These are phyloP conservation scores for Colletotrichum sp. DNA, from an alignment of 2,329 filamentous ascomycete species.

Conservation along the genomic window DNA sequence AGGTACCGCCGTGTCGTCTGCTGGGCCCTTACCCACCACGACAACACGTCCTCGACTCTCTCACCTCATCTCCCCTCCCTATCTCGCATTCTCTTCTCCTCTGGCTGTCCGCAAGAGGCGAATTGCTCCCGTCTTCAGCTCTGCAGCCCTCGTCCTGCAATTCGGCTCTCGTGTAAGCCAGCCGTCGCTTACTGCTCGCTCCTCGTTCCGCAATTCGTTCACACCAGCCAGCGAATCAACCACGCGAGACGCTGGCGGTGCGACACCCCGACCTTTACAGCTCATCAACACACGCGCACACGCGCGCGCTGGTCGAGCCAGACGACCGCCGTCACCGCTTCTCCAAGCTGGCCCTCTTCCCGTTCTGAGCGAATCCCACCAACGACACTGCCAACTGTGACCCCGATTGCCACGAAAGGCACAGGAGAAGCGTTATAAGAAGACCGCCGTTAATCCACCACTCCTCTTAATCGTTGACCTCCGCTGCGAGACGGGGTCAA, in stretches of 20 bases:
- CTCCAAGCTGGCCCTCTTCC: background rate
- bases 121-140: background rate
- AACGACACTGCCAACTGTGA: background rate
- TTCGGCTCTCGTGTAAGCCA: background rate
- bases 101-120: background rate
- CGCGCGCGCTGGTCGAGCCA: background rate
- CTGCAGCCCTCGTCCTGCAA: background rate
- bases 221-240: background rate
- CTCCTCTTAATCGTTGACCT: background rate
- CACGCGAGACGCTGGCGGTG: background rate
- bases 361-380: background rate
- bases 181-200: background rate
- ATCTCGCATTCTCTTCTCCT: background rate
- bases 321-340: conserved; percentile 1
- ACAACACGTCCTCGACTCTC: background rate
- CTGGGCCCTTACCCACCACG: background rate
- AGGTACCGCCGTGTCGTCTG: background rate
- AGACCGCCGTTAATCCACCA: background rate
- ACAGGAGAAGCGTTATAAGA: background rate
- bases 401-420: background rate
- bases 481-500: background rate
- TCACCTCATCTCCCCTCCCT: background rate
- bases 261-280: background rate
- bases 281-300: background rate
- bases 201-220: background rate